phyloP scores from a whole-genome alignment of 2,329 filamentous ascomycete species.

The Colletotrichum sp. region DNA sequence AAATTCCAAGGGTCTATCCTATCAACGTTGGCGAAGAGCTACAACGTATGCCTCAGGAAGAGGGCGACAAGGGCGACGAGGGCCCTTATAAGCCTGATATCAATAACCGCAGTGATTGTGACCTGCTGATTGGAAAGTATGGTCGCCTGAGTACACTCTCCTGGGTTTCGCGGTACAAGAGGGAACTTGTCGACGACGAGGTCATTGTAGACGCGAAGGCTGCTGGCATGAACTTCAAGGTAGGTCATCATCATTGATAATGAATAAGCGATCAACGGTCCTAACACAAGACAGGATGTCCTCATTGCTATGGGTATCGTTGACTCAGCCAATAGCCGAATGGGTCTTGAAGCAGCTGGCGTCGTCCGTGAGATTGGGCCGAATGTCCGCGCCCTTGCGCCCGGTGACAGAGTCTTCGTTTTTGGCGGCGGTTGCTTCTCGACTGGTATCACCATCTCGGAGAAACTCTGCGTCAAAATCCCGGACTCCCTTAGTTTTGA shows the following conservation, averaged over 20 bases:
- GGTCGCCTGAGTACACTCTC: slow-evolving; percentile 5
- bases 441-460: background rate
- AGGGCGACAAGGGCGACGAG: background rate
- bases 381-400: slow-evolving; percentile 27
- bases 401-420: slow-evolving; percentile 25
- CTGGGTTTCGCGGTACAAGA: background rate
- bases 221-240: slow-evolving; percentile 14
- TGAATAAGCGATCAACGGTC: too few species aligned
- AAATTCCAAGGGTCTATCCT: background rate
- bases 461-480: slow-evolving; percentile 32
- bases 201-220: background rate
- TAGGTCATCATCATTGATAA: slow-evolving; percentile 29
- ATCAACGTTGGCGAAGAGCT: background rate
- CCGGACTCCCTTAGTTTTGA: slow-evolving; percentile 37
- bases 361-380: slow-evolving; percentile 33
- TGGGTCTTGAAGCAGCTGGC: slow-evolving; percentile 35
- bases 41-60: background rate
- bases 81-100: background rate
- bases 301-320: slow-evolving; percentile 28
- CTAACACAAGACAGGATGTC: background rate
- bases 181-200: background rate
- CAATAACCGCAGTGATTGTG: background rate
- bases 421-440: slow-evolving; percentile 8
- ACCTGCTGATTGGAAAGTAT: background rate
- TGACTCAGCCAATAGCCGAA: background rate